Evolutionary conservation across 257 asterid genomes (phyloP).

Genomic region (Solanum pinnatisectum): DNA sequence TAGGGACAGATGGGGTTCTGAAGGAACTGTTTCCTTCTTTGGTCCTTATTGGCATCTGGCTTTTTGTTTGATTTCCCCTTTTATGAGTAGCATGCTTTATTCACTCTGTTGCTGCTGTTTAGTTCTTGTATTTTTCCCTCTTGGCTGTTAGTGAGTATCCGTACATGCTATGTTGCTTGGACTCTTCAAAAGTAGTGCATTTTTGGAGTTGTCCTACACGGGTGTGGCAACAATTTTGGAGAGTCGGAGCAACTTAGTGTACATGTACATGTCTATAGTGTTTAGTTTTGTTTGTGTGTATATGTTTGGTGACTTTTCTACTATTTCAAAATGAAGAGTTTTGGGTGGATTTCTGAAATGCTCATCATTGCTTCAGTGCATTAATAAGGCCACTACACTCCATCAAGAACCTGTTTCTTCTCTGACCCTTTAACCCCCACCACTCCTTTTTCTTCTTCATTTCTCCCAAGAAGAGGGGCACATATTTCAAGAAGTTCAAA

Average conservation of each 20-base stretch:
- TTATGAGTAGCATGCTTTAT: conserved; percentile 21
- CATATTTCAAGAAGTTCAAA: neutral
- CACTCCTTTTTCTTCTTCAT: neutral
- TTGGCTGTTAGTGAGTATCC: conserved; percentile 35
- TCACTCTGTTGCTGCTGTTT: conserved; percentile 15
- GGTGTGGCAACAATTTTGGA: neutral
- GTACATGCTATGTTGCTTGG: neutral
- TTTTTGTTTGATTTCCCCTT: conserved; percentile 25
- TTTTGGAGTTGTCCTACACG: neutral
- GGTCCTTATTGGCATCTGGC: conserved; percentile 21
- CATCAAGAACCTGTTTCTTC: conserved; percentile 12
- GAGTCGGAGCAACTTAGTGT: neutral
- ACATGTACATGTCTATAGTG: neutral
- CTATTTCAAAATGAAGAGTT: conserved; percentile 4
- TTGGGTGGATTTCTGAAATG: conserved; percentile 17
- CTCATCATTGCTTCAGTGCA: conserved; percentile 62
- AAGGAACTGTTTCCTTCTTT: conserved; percentile 4
- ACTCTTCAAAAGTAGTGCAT: no score
- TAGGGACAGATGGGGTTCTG: neutral
- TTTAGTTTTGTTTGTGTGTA: conserved; percentile 10
- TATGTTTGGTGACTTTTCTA: conserved; percentile 10
- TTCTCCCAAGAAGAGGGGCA: neutral
- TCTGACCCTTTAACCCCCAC: neutral
- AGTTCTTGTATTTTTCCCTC: conserved; percentile 29
- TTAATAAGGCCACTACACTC: conserved; percentile 19